Evolutionary conservation across 352 stramenopile species (phyloP), one percentile per base, ranked within the genome.

Genomic region (Pythium volutum): DNA sequence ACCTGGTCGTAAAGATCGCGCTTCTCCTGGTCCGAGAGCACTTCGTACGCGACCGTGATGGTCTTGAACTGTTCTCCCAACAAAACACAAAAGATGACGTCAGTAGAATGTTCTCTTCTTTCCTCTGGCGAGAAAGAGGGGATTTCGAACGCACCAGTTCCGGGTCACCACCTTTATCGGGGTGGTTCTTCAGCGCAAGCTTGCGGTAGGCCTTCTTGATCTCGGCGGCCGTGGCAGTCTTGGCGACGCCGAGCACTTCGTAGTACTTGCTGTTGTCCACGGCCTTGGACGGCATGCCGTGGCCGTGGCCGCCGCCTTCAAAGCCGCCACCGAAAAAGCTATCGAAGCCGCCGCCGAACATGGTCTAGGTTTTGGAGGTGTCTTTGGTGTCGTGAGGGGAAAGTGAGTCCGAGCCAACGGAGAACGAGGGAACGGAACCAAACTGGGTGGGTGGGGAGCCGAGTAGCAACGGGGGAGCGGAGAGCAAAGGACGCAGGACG

Each of bases 131-230:
- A 53, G 16, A 26, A 18, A 39, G 31, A 27, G 18, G 26, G 45
- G 11, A 10, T 16, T 27, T 38, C 26, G 18, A 42, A 56, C 74
- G 52, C 62, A 82, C 74, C 25, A 92, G 71, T 70, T 99, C 97
- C 42, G 96, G 89, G 77, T 99, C 97, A 62, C 97, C 97, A 51
- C 97, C 97, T 78, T 99, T 99, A 73, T 99, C 97, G 25, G 97
- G 97, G 78, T 99, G 97, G 74, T 98, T 97, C 75, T 95, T 96
- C 18, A 95, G 74, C 49, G 87, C 87, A 25, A 96, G 68, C 69
- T 96, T 96, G 57, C 88, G 82, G 72, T 96, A 96, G 8, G 88
- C 87, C 63, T 95, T 95, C 77, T 96, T 96, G 67, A 96, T 92
- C 66, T 97, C 88, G 9, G 77, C 84, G 9, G 73, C 75, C 47